Evolutionary conservation across 306 rosid genomes (phyloP), one percentile per base, ranked within the genome.

Genomic region (Quercus mongolica): DNA sequence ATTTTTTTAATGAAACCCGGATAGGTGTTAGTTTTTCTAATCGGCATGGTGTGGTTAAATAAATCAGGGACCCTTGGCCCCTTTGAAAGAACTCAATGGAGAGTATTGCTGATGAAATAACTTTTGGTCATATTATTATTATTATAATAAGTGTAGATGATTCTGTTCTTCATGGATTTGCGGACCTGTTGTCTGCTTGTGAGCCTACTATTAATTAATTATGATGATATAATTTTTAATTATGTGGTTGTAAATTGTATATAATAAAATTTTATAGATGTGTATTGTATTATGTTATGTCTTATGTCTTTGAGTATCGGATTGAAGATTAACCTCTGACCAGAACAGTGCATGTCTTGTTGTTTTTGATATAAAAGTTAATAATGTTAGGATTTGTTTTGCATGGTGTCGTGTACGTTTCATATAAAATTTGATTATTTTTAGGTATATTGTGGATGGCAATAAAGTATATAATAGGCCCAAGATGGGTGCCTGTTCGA

Each of bases 181-280:
- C 82, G 85, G 87, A 79, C 73, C 71, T 81, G 54, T 83, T 77
- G 76, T 76, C 78, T 69, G 56, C 56, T 80, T 84, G 73, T 51
- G 72, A 54, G 78, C 75, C 51, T 75, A 19, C 59, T 30, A 19
- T 76, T 75, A 54, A 54, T 31, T 46, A 59, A 69, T 80, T 71
- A 49, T 74, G 63, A 35, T 41, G 65, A 56, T 75, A 70, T 51
- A 30, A 69, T 49, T 82, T 74, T 49, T 54, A 56, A 80, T 59
- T 57, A 31, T 15, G 19, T 28, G 15, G 77, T 65, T 74, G 70
- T 44, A 26, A n/a, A 41, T 41, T 41, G 3, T 41, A 7, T 41
- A 41, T 15, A 54, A 56, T 57, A 49, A 28, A 9, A 79, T 28
- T 56, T 17, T 28, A 54, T 28, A 71, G 49, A 5, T 55, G 41